These are phyloP conservation scores for Cystofilobasidium ferigula DNA, from an alignment of 768 basidiomycete genomes.

Conservation along the genomic window DNA sequence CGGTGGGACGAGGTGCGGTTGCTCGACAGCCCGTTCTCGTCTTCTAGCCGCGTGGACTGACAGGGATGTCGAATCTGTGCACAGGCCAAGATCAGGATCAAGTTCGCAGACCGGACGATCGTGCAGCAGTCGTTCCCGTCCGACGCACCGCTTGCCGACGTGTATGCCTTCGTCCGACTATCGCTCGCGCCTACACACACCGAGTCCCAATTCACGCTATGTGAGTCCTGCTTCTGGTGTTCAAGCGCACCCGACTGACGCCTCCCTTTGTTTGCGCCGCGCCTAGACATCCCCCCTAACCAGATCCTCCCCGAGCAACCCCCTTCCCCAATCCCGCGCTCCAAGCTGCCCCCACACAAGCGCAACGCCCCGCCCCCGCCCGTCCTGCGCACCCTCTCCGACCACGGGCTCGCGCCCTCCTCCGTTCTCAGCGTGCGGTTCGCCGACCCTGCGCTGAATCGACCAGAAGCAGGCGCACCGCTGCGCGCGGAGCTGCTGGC, in stretches of 20 bases:
- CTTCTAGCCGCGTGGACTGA: neutral
- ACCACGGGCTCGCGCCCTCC: slow-evolving; percentile 18
- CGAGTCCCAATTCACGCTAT: slow-evolving; percentile 9
- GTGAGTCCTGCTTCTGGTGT: neutral
- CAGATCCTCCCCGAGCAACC: neutral
- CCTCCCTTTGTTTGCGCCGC: neutral
- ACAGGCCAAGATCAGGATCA: slow-evolving; percentile 25
- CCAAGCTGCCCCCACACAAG: neutral
- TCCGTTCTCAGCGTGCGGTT: slow-evolving; percentile 20
- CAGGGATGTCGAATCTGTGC: neutral
- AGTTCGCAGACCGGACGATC: slow-evolving; percentile 23
- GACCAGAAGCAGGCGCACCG: neutral
- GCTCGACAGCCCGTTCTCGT: neutral
- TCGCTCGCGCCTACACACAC: neutral
- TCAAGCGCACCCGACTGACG: no score
- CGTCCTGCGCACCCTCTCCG: neutral
- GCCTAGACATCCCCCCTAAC: neutral
- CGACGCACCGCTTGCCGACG: neutral
- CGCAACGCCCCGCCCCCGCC: slow-evolving; percentile 2
- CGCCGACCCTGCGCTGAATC: slow-evolving; percentile 8
- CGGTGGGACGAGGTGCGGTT: neutral
- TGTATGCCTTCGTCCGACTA: slow-evolving; percentile 21
- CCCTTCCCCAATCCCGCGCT: neutral
- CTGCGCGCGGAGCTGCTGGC: slow-evolving; percentile 13
- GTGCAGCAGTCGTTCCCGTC: slow-evolving; percentile 21